Evolutionary conservation across 108 stramenopile genomes (phyloP).

Genomic region (Cyclostephanos tholiformis): DNA sequence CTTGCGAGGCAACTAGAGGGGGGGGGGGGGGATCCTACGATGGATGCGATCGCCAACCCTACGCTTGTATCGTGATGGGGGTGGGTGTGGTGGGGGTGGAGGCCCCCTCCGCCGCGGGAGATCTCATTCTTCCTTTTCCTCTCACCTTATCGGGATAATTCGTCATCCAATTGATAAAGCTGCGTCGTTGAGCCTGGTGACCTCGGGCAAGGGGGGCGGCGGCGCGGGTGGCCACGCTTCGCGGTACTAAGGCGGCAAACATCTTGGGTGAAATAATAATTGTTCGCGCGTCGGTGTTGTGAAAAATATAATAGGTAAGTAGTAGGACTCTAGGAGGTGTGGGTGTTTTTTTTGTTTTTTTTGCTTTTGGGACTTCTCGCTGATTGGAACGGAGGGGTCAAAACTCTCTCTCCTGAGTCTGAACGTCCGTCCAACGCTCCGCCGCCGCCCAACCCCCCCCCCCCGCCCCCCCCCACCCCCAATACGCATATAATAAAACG

Average conservation of each 20-base stretch:
- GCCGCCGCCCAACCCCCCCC: too few relatives aligned
- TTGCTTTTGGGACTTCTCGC: too few relatives aligned
- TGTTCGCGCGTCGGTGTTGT: too few relatives aligned
- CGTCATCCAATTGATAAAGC: constrained; percentile 67
- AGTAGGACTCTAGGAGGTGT: too few relatives aligned
- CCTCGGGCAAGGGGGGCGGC: constrained; percentile 21
- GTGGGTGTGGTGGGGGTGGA: too few relatives aligned
- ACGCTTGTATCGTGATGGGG: not conserved
- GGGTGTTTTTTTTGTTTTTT: too few relatives aligned
- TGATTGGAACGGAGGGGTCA: too few relatives aligned
- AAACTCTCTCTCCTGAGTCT: too few relatives aligned
- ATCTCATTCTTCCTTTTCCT: not conserved
- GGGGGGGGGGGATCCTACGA: not conserved
- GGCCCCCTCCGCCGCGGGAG: not conserved
- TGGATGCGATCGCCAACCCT: not conserved
- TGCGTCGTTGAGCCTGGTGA: constrained; percentile 49
- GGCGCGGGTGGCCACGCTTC: constrained; percentile 41
- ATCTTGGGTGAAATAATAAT: constrained; percentile 34
- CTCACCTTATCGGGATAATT: constrained; percentile 86
- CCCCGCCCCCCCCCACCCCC: too few relatives aligned
- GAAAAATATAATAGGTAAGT: too few relatives aligned
- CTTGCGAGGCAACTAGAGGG: not conserved
- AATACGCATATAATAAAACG: too few relatives aligned
- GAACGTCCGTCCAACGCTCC: too few relatives aligned
- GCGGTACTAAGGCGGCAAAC: constrained; percentile 53